A percentile compares a stretch with the other conserved stretches of the same genome.
phyloP scores from a whole-genome alignment of 352 stramenopile genomes.

The Phytophthora pluvialis region DNA sequence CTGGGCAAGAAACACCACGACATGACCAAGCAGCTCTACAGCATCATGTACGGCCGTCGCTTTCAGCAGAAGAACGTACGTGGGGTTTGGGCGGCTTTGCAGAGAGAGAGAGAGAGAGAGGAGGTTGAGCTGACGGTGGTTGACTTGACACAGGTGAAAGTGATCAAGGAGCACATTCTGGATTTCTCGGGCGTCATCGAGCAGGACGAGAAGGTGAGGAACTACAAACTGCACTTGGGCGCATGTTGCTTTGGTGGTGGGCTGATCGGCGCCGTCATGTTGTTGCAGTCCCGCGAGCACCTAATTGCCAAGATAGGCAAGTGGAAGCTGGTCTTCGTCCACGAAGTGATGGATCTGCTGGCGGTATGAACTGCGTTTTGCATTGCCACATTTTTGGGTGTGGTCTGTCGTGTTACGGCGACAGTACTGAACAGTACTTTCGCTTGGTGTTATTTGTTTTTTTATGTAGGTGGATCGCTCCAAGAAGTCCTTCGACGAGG shows the following conservation, averaged over 20 bases:
- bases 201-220: conserved; percentile 65
- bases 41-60: conserved; percentile 76
- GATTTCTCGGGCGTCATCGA: conserved; percentile 75
- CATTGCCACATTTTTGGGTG: not conserved
- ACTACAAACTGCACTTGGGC: not conserved
- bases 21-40: conserved; percentile 82
- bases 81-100: not conserved
- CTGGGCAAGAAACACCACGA: conserved; percentile 78
- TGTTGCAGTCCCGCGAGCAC: conserved; percentile 56
- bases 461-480: conserved; percentile 73
- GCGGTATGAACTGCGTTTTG: conserved; percentile 42
- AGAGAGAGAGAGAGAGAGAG: not conserved
- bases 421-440: not conserved
- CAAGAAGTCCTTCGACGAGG: conserved; percentile 85
- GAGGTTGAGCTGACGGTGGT: not conserved
- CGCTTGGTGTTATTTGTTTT: not conserved
- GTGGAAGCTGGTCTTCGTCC: conserved; percentile 75
- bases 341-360: conserved; percentile 82
- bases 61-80: conserved; percentile 85
- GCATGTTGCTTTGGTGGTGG: not conserved
- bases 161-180: conserved; percentile 84
- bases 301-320: conserved; percentile 68
- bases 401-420: conserved; percentile 3
- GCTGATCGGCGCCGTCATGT: not conserved
- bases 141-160: conserved; percentile 54